A percentile compares a stretch with the other conserved stretches of the same genome.
Conservation (phyloP, 2,329 filamentous ascomycete genomes). For the Aspergillus sp. region DNA sequence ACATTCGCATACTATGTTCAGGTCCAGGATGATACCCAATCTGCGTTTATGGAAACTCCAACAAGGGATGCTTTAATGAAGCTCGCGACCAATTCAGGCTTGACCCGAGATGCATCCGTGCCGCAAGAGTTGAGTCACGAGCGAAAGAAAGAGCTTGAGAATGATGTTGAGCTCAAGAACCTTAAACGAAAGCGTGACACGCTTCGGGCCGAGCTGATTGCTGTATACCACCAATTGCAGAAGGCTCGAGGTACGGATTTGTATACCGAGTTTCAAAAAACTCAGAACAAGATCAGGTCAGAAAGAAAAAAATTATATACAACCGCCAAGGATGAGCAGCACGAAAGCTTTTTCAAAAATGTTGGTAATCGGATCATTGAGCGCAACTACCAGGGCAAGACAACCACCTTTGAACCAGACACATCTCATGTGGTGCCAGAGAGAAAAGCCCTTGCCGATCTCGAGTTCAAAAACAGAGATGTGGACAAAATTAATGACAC, state of each 20-base stretch:
- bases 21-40: neutral
- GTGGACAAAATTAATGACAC: neutral
- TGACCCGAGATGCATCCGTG: neutral
- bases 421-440: neutral
- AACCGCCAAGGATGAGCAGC: neutral
- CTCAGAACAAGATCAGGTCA: neutral
- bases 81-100: neutral
- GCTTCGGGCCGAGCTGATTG: neutral
- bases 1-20: neutral
- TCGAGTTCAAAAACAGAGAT: neutral
- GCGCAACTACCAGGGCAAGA: neutral
- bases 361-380: neutral
- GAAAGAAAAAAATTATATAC: neutral
- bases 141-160: neutral
- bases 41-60: neutral
- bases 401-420: neutral
- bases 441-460: neutral
- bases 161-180: neutral
- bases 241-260: neutral
- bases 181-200: neutral
- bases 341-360: neutral
- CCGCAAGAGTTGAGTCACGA: neutral
- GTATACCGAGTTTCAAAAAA: neutral
- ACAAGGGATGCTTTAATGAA: neutral
- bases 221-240: neutral